Evolutionary conservation across 495 filamentous ascomycete species (phyloP).

Genomic region (Penicillium cosmopolitanum): DNA sequence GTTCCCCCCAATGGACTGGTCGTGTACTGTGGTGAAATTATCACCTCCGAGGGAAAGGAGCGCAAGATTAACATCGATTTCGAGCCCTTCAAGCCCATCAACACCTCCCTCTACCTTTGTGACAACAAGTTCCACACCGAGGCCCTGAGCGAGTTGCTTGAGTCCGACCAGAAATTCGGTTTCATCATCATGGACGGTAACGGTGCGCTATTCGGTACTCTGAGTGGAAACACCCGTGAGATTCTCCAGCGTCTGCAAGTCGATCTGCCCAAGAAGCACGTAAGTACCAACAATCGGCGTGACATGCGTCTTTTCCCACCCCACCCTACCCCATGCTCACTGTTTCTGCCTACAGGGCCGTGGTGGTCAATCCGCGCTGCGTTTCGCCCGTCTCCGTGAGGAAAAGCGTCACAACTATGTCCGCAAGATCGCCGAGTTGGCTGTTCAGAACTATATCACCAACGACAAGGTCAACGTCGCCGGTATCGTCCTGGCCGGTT

Average conservation of each 20-base stretch:
- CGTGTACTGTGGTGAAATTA: constrained; percentile 99
- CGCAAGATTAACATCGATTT: constrained; percentile 99
- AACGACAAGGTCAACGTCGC: constrained; percentile 97
- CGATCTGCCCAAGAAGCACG: constrained; percentile 97
- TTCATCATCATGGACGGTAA: constrained; percentile 99
- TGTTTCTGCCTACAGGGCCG: constrained; percentile 57
- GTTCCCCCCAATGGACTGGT: constrained; percentile 97
- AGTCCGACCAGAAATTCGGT: constrained; percentile 98
- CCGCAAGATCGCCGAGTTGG: constrained; percentile 95
- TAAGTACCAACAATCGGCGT: constrained; percentile 13
- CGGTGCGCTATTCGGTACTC: constrained; percentile 92
- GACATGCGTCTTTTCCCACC: not conserved
- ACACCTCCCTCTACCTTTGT: constrained; percentile 97
- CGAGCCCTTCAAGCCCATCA: constrained; percentile 99
- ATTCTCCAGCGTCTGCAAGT: constrained; percentile 97
- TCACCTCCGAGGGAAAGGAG: constrained; percentile 97
- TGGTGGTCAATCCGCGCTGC: constrained; percentile 98
- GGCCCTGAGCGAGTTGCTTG: constrained; percentile 91
- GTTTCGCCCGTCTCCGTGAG: constrained; percentile 98
- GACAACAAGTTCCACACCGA: constrained; percentile 99
- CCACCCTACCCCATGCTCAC: not conserved
- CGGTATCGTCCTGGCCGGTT: constrained; percentile 92
- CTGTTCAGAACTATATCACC: constrained; percentile 97
- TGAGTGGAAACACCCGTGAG: constrained; percentile 95
- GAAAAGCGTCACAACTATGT: constrained; percentile 99